Evolutionary conservation across 805 yeast species (phyloP).

Genomic region (Kodamaea nitidulidarum): DNA sequence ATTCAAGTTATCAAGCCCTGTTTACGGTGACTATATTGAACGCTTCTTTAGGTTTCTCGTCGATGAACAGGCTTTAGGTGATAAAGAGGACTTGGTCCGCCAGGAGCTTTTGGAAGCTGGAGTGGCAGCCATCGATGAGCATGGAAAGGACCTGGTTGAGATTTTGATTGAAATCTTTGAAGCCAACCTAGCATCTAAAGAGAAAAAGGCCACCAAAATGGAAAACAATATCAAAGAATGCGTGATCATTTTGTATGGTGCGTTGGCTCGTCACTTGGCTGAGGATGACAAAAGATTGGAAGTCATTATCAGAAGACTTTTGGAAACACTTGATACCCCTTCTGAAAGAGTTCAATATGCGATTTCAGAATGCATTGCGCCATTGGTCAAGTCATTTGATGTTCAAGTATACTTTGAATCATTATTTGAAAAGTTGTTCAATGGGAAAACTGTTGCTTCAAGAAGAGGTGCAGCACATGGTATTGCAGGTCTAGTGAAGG

Average conservation of each 20-base stretch:
- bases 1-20: slow-evolving; percentile 52
- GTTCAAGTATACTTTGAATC: slow-evolving; percentile 53
- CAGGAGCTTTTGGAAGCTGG: slow-evolving; percentile 91
- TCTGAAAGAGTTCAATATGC: slow-evolving; percentile 89
- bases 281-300: slow-evolving; percentile 62
- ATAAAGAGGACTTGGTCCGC: slow-evolving; percentile 65
- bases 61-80: slow-evolving; percentile 65
- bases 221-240: slow-evolving; percentile 71
- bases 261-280: slow-evolving; percentile 80
- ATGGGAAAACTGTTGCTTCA: slow-evolving; percentile 42
- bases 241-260: slow-evolving; percentile 83
- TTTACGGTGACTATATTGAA: slow-evolving; percentile 44
- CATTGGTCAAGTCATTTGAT: slow-evolving; percentile 62
- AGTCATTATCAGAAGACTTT: slow-evolving; percentile 61
- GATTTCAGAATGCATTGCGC: slow-evolving; percentile 79
- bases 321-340: slow-evolving; percentile 77
- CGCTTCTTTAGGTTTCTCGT: slow-evolving; percentile 61
- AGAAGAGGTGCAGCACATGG: slow-evolving; percentile 97
- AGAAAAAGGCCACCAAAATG: slow-evolving; percentile 37
- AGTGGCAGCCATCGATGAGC: slow-evolving; percentile 57
- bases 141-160: slow-evolving; percentile 69
- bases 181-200: slow-evolving; percentile 49
- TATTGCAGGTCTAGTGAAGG: slow-evolving; percentile 87
- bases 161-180: slow-evolving; percentile 79
- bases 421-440: slow-evolving; percentile 58